Conservation (phyloP, 257 asterid species). For the Catharanthus roseus region DNA sequence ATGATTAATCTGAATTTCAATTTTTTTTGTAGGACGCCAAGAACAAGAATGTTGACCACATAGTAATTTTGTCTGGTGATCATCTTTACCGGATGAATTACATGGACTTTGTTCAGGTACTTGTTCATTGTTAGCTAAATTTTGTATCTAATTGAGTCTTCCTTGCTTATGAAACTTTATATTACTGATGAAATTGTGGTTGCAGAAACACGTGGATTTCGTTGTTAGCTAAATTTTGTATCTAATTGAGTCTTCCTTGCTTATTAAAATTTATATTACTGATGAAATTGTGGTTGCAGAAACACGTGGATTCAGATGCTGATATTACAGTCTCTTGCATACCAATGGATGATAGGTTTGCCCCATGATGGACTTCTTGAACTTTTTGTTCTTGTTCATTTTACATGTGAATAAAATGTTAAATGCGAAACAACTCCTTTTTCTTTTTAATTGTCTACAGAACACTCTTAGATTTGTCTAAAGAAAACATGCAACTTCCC, state of each 20-base stretch:
- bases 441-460: neutral
- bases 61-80: constrained; percentile 84
- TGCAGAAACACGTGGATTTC: constrained; percentile 77
- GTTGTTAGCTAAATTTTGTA: neutral
- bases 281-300: constrained; percentile 50
- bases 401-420: neutral
- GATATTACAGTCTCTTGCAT: constrained; percentile 94
- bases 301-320: constrained; percentile 79
- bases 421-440: neutral
- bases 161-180: neutral
- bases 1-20: constrained; percentile 13
- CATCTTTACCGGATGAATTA: constrained; percentile 97
- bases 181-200: constrained; percentile 20
- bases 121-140: neutral
- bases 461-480: neutral
- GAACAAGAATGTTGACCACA: constrained; percentile 65
- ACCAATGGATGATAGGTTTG: constrained; percentile 87
- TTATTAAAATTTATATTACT: constrained; percentile 2
- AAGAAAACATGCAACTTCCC: neutral
- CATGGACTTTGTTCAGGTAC: constrained; percentile 95
- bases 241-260: neutral
- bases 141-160: neutral
- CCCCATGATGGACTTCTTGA: neutral
- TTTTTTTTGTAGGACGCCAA: constrained; percentile 62
- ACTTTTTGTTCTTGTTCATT: neutral